Evolutionary conservation across 2,329 filamentous ascomycete species (phyloP).

Genomic region (Basipetospora chlamydospora): DNA sequence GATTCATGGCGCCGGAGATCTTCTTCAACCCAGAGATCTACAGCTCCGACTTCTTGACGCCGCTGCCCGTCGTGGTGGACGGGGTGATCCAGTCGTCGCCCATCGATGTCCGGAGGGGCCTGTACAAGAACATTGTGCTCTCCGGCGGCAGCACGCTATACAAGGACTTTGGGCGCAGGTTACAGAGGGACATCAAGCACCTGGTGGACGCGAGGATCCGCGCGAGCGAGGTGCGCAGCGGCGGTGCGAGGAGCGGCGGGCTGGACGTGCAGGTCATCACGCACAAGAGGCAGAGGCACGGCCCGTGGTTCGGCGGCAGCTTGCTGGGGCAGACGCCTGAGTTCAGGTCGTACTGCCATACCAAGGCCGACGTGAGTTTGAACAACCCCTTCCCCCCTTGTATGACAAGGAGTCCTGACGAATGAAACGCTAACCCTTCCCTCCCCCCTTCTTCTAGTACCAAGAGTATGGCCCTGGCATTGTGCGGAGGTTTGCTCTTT

Average conservation of each 20-base stretch:
- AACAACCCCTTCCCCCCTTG: not conserved
- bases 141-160: constrained; percentile 95
- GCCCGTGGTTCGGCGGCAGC: constrained; percentile 96
- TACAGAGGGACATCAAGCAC: constrained; percentile 95
- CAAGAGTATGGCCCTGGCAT: constrained; percentile 94
- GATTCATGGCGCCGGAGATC: constrained; percentile 95
- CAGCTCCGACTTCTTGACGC: constrained; percentile 95
- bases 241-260: constrained; percentile 83
- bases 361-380: constrained; percentile 53
- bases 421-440: not conserved
- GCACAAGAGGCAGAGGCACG: constrained; percentile 93
- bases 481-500: constrained; percentile 81
- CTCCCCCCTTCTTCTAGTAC: constrained; percentile 51
- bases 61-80: constrained; percentile 85
- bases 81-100: constrained; percentile 94
- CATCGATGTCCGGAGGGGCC: constrained; percentile 87
- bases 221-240: constrained; percentile 81
- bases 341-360: constrained; percentile 98
- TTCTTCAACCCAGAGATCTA: constrained; percentile 99
- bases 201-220: constrained; percentile 86
- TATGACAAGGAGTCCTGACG: not conserved
- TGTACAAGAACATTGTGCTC: constrained; percentile 99
- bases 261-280: constrained; percentile 94
- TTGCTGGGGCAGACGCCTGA: constrained; percentile 93
- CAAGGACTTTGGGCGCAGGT: constrained; percentile 90